Conservation (phyloP, 1,284 basidiomycete genomes). For the Inonotus obliquus region DNA sequence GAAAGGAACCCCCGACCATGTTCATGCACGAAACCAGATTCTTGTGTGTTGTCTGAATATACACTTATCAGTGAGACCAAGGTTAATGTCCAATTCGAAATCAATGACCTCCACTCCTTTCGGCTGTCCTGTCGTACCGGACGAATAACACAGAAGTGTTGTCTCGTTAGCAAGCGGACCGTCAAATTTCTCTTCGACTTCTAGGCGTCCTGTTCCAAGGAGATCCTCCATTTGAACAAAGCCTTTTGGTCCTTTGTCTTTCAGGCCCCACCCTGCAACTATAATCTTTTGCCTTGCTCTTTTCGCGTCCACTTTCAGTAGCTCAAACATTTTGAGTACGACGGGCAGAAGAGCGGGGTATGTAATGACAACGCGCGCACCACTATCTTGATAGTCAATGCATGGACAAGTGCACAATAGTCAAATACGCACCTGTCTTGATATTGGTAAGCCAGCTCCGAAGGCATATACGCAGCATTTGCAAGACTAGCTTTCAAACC, state of each 20-base stretch:
- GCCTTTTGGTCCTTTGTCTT: conserved; percentile 25
- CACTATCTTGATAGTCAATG: conserved; percentile 26
- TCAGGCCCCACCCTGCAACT: conserved; percentile 32
- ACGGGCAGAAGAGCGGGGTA: conserved; percentile 45
- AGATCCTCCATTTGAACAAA: conserved; percentile 39
- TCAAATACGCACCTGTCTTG: conserved; percentile 30
- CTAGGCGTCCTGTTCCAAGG: conserved; percentile 40
- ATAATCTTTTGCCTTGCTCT: conserved; percentile 45
- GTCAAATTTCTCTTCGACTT: conserved; percentile 46
- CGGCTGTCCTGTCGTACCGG: conserved; percentile 60
- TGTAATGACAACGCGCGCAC: conserved; percentile 49
- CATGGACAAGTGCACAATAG: neutral
- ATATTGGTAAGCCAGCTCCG: conserved; percentile 47
- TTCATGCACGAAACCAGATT: conserved; percentile 53
- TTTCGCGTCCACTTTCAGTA: conserved; percentile 32
- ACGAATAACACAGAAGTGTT: conserved; percentile 60
- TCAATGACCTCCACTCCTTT: conserved; percentile 39
- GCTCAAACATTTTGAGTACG: conserved; percentile 41
- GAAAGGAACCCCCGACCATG: conserved; percentile 40
- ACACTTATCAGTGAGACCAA: neutral
- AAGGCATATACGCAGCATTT: conserved; percentile 40
- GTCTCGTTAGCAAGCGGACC: conserved; percentile 47
- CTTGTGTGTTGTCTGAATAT: conserved; percentile 53
- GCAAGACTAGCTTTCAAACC: conserved; percentile 46
- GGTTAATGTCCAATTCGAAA: neutral